Evolutionary conservation across 352 stramenopile genomes (phyloP), one percentile per base, ranked within the genome.

Genomic region (Thalassiosira mediterranea): DNA sequence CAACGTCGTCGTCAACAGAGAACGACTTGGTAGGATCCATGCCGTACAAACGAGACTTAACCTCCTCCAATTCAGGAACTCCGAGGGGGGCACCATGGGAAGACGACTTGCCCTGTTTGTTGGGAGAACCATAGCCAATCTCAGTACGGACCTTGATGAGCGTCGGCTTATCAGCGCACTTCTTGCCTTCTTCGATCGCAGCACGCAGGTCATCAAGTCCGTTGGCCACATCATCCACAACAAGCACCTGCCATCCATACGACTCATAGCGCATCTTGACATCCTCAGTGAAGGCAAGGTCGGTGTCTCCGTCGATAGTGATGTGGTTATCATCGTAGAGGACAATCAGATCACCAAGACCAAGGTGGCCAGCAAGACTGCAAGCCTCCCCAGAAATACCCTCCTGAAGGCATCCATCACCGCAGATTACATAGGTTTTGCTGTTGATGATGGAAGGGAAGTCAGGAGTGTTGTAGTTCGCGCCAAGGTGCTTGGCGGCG

Each of bases 271-370:
- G 92, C 90, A 97, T 98, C 72, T 89, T 67, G 53, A 99, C 96
- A 84, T 99, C 96, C 79, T 99, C 97, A 1, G 97, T 98, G 88
- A 99, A 99, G 67, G 93, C 96, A 38, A 99, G 75, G 56, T 94
- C 87, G 15, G 97, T 99, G 79, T 91, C 76, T 73, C 97, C 97
- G 86, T 99, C 97, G 88, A 99, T 99, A 25, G 97, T 99, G 88
- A 99, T 99, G 72, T 97, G 91, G 88, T 99, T 99, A 89, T 99
- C 97, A 79, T 99, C 97, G 88, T 99, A 99, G 10, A 99, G 87
- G 47, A 99, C 96, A 83, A 99, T 99, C 57, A 99, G 90, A 86
- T 98, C 98, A 81, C 97, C 97, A 3, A 99, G 90, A 23, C 96
- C 96, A 40, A 99, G 90, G 83, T 99, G 97, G 26, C 97, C 97